phyloP scores from a whole-genome alignment of 176 grass and related monocot species.

The Themeda triandra region DNA sequence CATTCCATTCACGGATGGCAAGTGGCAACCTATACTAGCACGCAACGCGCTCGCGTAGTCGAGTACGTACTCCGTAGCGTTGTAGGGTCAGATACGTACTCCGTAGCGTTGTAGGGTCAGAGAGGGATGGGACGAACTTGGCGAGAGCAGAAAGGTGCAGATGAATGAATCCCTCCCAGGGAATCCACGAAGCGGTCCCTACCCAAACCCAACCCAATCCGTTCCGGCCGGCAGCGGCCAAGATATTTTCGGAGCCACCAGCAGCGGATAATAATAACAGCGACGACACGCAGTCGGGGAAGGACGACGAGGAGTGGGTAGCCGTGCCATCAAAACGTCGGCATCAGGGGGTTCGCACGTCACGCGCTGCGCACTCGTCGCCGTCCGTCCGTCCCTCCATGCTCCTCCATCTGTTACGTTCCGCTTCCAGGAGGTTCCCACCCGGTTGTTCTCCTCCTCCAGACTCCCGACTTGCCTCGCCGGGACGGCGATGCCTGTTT shows the following conservation, averaged over 20 bases:
- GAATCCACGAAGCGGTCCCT: neutral
- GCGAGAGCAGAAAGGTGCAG: neutral
- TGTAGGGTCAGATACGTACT: no score
- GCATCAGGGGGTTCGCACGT: neutral
- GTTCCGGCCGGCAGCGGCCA: neutral
- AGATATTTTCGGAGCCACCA: neutral
- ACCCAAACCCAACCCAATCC: neutral
- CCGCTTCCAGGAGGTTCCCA: neutral
- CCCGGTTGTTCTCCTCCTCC: neutral
- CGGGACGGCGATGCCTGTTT: conserved; percentile 22
- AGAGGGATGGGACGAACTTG: neutral
- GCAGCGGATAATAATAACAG: neutral
- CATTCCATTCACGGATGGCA: no score
- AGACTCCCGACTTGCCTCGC: neutral
- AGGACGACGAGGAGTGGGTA: neutral
- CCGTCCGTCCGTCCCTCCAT: neutral
- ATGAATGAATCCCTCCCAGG: neutral
- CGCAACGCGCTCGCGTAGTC: no score
- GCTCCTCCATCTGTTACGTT: neutral
- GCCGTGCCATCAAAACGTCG: neutral
- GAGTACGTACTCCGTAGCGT: no score
- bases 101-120: neutral
- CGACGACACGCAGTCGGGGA: neutral
- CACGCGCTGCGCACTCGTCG: neutral
- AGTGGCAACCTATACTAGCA: no score